Conservation (phyloP, 2,329 filamentous ascomycete species). For the Botrytis pseudocinerea region DNA sequence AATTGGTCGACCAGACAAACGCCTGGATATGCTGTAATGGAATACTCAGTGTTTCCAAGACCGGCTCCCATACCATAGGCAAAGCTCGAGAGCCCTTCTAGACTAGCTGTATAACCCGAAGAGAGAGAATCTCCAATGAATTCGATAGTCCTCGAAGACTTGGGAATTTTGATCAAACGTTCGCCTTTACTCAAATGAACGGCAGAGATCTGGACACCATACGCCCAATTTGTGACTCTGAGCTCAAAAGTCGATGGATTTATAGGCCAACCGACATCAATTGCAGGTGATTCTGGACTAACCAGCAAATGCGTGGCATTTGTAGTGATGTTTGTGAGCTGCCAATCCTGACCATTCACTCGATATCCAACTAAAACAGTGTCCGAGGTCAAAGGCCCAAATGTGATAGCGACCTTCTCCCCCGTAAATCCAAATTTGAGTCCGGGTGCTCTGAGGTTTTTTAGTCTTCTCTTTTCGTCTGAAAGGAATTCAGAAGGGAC, state of each 20-base stretch:
- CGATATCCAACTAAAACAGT: conserved; percentile 56
- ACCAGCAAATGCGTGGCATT: conserved; percentile 58
- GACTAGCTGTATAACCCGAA: conserved; percentile 57
- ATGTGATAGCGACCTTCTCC: conserved; percentile 32
- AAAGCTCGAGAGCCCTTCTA: conserved; percentile 58
- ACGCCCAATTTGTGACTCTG: conserved; percentile 61
- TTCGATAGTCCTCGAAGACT: conserved; percentile 44
- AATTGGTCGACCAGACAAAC: conserved; percentile 57
- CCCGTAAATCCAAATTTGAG: conserved; percentile 36
- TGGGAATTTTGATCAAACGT: conserved; percentile 47
- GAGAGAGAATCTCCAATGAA: conserved; percentile 53
- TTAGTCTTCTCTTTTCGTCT: conserved; percentile 20
- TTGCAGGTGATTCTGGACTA: conserved; percentile 47
- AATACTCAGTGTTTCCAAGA: conserved; percentile 59
- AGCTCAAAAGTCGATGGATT: conserved; percentile 55
- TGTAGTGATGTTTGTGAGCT: conserved; percentile 60
- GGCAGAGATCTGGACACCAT: conserved; percentile 56
- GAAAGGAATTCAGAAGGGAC: not conserved
- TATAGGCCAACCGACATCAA: conserved; percentile 47
- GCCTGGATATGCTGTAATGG: conserved; percentile 58
- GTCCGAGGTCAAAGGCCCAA: conserved; percentile 37
- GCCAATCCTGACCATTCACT: conserved; percentile 60
- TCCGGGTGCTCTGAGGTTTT: conserved; percentile 41
- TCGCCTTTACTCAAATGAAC: conserved; percentile 51
- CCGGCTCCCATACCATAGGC: conserved; percentile 57